Conservation (phyloP, 169 alveolate genomes). For the Eimeria zaria region DNA sequence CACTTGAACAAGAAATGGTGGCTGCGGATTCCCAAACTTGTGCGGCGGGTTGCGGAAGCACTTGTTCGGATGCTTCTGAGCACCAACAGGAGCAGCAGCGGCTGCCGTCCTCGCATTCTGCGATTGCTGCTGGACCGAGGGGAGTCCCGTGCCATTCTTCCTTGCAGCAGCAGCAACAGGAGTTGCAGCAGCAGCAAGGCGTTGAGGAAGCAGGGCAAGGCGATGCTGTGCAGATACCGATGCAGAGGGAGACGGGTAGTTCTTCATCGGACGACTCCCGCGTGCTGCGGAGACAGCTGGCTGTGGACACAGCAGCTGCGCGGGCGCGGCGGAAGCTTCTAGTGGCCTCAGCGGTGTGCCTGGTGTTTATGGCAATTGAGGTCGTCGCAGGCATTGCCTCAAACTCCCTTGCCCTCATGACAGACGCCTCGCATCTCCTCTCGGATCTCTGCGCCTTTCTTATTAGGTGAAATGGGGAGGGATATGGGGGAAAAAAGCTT, state of each 20-base stretch:
- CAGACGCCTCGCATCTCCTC: constrained; percentile 98
- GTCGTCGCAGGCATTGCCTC: constrained; percentile 94
- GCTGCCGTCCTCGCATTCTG: not conserved
- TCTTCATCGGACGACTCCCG: not conserved
- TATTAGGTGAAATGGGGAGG: constrained; percentile 84
- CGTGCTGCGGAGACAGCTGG: constrained; percentile 58
- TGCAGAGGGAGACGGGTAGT: not conserved
- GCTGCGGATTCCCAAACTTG: not conserved
- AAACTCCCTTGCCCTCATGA: constrained; percentile 94
- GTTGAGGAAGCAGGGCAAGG: constrained; percentile 24
- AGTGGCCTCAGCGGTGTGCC: constrained; percentile 78
- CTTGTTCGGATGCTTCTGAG: not conserved
- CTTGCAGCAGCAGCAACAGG: constrained; percentile 3
- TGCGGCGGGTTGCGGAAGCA: not conserved
- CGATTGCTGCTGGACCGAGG: not conserved
- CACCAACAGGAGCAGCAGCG: constrained; percentile 1
- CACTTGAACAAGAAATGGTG: not conserved
- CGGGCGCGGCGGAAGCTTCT: constrained; percentile 82
- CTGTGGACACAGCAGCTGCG: constrained; percentile 71
- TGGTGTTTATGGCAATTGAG: constrained; percentile 91
- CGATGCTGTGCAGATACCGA: not conserved
- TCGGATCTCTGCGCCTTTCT: constrained; percentile 97
- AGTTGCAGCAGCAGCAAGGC: not conserved
- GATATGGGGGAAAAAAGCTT: not conserved
- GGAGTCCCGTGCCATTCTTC: not conserved